Evolutionary conservation across 2,329 filamentous ascomycete genomes (phyloP).

Genomic region (Hypoxylon sp.): DNA sequence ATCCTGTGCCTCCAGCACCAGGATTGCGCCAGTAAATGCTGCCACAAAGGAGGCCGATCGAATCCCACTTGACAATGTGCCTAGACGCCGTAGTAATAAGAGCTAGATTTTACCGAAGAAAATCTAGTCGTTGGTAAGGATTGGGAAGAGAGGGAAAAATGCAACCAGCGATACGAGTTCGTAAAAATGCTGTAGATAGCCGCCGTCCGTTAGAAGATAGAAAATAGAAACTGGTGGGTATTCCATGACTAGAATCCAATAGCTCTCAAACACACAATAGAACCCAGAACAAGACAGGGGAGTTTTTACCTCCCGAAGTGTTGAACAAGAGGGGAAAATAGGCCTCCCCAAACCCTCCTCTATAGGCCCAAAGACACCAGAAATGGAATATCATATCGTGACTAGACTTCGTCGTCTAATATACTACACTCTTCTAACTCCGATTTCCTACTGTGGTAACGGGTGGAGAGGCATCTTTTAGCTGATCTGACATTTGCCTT

Average conservation of each 20-base stretch:
- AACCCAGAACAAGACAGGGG: slow-evolving; percentile 22
- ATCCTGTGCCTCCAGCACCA: slow-evolving; percentile 40
- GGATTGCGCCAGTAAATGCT: slow-evolving; percentile 47
- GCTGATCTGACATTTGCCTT: slow-evolving; percentile 51
- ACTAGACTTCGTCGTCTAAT: slow-evolving; percentile 33
- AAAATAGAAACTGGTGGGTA: slow-evolving; percentile 43
- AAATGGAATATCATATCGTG: slow-evolving; percentile 31
- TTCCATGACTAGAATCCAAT: slow-evolving; percentile 40
- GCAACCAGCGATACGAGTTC: slow-evolving; percentile 12
- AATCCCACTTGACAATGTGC: slow-evolving; percentile 28
- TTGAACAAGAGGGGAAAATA: slow-evolving; percentile 23
- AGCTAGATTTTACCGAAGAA: slow-evolving; percentile 16
- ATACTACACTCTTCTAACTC: slow-evolving; percentile 43
- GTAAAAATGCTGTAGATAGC: slow-evolving; percentile 35
- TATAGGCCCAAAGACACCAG: slow-evolving; percentile 33
- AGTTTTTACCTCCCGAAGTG: slow-evolving; percentile 11
- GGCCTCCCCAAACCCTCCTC: slow-evolving; percentile 34
- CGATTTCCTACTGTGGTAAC: slow-evolving; percentile 50
- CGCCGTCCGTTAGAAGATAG: slow-evolving; percentile 41
- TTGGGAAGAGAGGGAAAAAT: slow-evolving; percentile 4
- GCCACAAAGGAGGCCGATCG: slow-evolving; percentile 29
- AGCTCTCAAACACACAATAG: slow-evolving; percentile 35
- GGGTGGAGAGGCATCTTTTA: slow-evolving; percentile 51
- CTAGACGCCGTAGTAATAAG: slow-evolving; percentile 35
- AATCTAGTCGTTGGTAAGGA: slow-evolving; percentile 16